phyloP scores from a whole-genome alignment of 1,284 basidiomycete genomes.

The Cronartium ribicola region DNA sequence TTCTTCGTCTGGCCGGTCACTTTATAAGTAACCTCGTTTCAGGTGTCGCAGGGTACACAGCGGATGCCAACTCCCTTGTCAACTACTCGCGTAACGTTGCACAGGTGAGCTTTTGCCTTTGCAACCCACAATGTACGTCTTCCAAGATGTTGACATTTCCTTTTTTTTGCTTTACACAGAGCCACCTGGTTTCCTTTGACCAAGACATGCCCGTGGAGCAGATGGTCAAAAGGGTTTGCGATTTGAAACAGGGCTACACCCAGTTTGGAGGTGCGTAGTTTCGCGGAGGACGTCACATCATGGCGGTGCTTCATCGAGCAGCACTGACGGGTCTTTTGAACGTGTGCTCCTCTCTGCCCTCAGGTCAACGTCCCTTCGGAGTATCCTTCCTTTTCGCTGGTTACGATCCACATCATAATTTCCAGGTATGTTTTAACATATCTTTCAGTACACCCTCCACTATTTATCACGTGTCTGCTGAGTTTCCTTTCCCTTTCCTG shows the following conservation, averaged over 20 bases:
- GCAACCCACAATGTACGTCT: neutral
- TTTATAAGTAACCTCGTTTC: constrained; percentile 78
- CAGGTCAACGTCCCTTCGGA: constrained; percentile 93
- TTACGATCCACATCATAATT: constrained; percentile 89
- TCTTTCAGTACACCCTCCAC: neutral
- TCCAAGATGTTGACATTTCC: neutral
- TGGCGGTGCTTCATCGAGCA: neutral
- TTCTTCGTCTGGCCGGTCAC: constrained; percentile 20
- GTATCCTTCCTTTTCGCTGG: constrained; percentile 95
- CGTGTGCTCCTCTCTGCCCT: constrained; percentile 10
- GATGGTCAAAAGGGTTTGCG: constrained; percentile 85
- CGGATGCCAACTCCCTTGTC: constrained; percentile 94
- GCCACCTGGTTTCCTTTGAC: constrained; percentile 81
- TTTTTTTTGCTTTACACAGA: constrained; percentile 45
- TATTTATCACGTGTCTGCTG: neutral
- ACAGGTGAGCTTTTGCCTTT: constrained; percentile 55
- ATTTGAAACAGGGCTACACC: constrained; percentile 98
- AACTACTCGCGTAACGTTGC: constrained; percentile 89
- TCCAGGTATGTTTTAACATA: constrained; percentile 59
- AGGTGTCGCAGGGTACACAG: constrained; percentile 91
- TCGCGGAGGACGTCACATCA: neutral
- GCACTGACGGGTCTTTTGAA: neutral
- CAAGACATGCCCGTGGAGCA: constrained; percentile 97
- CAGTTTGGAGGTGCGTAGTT: constrained; percentile 77
- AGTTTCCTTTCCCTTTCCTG: neutral